A percentile compares a stretch with the other conserved stretches of the same genome.
These are phyloP conservation scores for Inga laurina DNA, from an alignment of 306 rosid genomes.

Conservation along the genomic window DNA sequence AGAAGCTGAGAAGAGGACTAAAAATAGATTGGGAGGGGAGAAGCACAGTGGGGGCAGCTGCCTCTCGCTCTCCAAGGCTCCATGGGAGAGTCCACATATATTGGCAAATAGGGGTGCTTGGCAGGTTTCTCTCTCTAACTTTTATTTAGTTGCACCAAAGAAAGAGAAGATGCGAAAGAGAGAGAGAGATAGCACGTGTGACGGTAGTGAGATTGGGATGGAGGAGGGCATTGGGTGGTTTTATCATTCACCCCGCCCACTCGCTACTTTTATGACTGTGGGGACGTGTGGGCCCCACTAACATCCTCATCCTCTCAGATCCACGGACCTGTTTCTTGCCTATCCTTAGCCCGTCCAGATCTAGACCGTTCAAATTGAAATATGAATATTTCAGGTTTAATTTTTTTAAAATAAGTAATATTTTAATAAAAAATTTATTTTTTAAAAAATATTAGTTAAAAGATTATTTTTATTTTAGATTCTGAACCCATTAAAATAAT, in stretches of 20 bases:
- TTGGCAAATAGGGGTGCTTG: background rate
- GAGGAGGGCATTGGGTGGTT: background rate
- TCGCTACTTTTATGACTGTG: background rate
- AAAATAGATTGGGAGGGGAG: background rate
- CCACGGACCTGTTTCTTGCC: too few relatives aligned
- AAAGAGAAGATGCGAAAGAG: constrained; percentile 24
- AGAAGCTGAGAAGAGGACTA: constrained; percentile 1
- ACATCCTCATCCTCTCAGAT: background rate
- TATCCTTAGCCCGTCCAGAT: too few relatives aligned
- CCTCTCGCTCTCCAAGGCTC: constrained; percentile 5
- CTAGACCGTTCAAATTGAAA: too few relatives aligned
- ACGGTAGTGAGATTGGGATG: background rate
- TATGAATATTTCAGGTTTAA: too few relatives aligned
- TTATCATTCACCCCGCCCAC: background rate
- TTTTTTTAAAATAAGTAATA: too few relatives aligned
- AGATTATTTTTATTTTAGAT: too few relatives aligned
- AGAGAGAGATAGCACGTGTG: constrained; percentile 37
- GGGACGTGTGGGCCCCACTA: background rate
- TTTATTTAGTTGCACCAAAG: constrained; percentile 84
- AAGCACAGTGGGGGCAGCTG: background rate
- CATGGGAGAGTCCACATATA: background rate
- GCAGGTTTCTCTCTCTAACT: constrained; percentile 46
- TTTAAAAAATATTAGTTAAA: too few relatives aligned
- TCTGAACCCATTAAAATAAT: too few relatives aligned
- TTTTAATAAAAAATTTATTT: too few relatives aligned